Evolutionary conservation across 1,284 basidiomycete species (phyloP), one percentile per base, ranked within the genome.

Genomic region (Peniophora sp.): DNA sequence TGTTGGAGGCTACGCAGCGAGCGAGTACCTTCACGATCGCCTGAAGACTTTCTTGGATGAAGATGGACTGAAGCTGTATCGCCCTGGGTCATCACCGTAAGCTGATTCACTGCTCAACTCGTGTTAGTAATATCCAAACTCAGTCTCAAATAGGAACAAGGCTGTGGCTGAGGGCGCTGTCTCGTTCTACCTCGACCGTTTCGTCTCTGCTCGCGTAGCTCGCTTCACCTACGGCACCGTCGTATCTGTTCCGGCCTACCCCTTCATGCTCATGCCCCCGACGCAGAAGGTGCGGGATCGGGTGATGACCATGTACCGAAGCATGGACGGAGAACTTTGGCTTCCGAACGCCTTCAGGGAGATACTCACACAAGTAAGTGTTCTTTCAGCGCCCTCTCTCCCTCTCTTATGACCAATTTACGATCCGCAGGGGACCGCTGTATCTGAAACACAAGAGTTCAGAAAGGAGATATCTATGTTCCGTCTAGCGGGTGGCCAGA

Each of bases 131-230:
- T 42, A 11, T 10, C 35, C 3, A 11, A 24, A 17, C 2, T 22
- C 23, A 22, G 23, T 20, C n/a, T 23, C 23, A 22, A 45, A n/a
- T 47, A 79, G 78, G 34, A 79, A 76, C 54, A 81, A 80, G 52
- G 78, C 76, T 1, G 79, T 80, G 0, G 71, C 78, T 0, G 74
- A 80, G 43, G 78, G 79, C 2, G 76, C 74, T 0, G 64, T 81
- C 18, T 78, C 74, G 0, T 80, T 71, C 55, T 74, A 72, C 50
- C 52, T 79, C 24, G 73, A 81, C 53, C 75, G 72, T 50, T 68
- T 68, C 18, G 78, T 81, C 10, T 64, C 70, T 8, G 67, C 68
- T 0, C 63, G 78, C 12, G 66, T 78, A 12, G 64, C 78, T 1
- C 73, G 64, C 55, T 57, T 64, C 27, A 68, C 72, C 0, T 78